Base-by-base conservation (phyloP, 331 rosid species). In the Malus hybrid region DNA sequence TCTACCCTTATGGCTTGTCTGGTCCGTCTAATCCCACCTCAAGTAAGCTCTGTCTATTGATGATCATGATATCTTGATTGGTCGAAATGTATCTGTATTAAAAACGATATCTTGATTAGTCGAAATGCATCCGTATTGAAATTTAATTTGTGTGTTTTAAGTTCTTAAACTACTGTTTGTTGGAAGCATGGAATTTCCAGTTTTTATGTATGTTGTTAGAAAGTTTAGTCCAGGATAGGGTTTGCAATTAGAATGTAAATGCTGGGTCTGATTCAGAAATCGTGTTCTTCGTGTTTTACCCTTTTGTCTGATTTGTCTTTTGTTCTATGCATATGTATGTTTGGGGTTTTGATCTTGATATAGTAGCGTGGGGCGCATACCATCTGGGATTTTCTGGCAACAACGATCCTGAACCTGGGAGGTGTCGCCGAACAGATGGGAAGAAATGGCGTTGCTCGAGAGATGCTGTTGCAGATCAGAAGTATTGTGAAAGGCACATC, bases 381-480 rank as follows among this genome's bases (percentile, higher is more conserved):
- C 84, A 79, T 75, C 79, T 82, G 73, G 86, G 88, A 3, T 82
- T 75, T 72, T 74, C 86, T 7, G 81, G 74, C 82, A 82, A 70
- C 77, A 53, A 78, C 26, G 86, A 85, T 74, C 88, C 86, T 28
- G 84, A 85, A 64, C 88, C 88, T 1, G 88, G 88, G 77, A 83
- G 88, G 80, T 85, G 88, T 75, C 88, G 88, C 57, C 74, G 88
- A 64, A 85, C 88, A 0, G 88, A 82, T 74, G 88, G 89, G 77
- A 82, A 85, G 81, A 85, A 85, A 50, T 85, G 89, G 89, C 86
- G 89, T 78, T 85, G 89, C 84, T 79, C 89, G 6, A 85, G 86
- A 79, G 89, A 85, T 78, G 86, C 86, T 12, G 86, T 85, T 65
- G 78, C 71, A 19, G 88, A 85, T 53, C 88, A 85, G 80, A 85